Evolutionary conservation across 352 stramenopile genomes (phyloP).

Genomic region (Aphanomyces cochlioides): DNA sequence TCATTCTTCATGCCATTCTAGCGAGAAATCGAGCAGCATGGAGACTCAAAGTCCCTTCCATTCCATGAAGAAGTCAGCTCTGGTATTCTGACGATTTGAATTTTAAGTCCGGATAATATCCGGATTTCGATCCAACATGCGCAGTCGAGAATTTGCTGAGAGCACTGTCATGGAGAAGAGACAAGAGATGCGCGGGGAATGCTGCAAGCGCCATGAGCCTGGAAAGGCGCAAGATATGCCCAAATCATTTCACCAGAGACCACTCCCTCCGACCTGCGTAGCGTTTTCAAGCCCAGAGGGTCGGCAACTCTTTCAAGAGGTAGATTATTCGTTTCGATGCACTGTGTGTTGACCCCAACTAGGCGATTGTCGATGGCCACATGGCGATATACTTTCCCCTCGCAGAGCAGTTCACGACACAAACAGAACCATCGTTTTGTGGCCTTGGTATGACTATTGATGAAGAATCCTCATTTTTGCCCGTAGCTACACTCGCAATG

Average conservation of each 20-base stretch:
- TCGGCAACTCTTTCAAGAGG: background rate
- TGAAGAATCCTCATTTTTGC: constrained; percentile 25
- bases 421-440: constrained; percentile 91
- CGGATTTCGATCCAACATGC: no score
- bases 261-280: background rate
- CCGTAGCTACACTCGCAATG: constrained; percentile 35
- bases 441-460: constrained; percentile 40
- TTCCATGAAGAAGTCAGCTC: no score
- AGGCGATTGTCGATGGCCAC: constrained; percentile 34
- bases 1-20: no score
- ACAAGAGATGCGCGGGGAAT: background rate
- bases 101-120: no score
- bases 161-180: no score
- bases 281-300: background rate
- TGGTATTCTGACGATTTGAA: no score
- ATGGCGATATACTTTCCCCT: constrained; percentile 93
- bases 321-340: background rate
- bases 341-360: background rate
- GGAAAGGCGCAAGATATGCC: background rate
- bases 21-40: no score
- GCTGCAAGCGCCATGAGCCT: background rate
- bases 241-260: background rate
- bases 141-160: no score
- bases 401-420: constrained; percentile 85
- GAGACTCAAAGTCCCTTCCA: no score